These are phyloP conservation scores for Ceratocystis alfenasii DNA, from an alignment of 2,329 filamentous ascomycete genomes.

Conservation along the genomic window DNA sequence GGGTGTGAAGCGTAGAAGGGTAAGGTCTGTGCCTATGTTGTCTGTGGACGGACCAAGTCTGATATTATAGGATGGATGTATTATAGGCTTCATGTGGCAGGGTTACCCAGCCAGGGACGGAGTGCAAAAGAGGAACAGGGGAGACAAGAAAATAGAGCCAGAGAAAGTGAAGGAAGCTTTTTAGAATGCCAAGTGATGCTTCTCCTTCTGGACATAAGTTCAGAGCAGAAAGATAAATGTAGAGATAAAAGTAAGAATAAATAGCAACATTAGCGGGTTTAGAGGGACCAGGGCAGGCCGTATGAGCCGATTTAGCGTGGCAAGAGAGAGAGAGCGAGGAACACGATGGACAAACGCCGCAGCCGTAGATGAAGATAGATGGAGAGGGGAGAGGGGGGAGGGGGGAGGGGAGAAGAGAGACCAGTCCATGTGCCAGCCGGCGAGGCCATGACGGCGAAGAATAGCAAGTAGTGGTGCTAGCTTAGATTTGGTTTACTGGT, in stretches of 20 bases:
- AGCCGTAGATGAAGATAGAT: neutral
- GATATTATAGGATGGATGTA: neutral
- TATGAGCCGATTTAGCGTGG: neutral
- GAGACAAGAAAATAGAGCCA: slow-evolving; percentile 7
- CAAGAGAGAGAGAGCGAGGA: neutral
- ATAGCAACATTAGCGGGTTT: neutral
- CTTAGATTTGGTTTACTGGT: too few relatives aligned
- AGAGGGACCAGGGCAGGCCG: neutral
- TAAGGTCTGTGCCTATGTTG: slow-evolving; percentile 6
- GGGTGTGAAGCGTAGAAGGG: neutral
- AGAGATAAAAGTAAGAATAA: slow-evolving; percentile 3
- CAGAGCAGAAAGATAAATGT: neutral
- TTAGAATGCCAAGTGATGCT: slow-evolving; percentile 5
- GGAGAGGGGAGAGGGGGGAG: too few relatives aligned
- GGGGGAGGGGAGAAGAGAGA: too few relatives aligned
- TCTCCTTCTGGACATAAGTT: neutral
- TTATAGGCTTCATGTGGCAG: slow-evolving; percentile 2
- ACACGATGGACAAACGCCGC: neutral
- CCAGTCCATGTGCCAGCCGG: too few relatives aligned
- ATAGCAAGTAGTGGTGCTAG: neutral
- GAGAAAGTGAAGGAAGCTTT: slow-evolving; percentile 10
- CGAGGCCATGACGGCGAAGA: neutral
- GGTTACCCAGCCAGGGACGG: slow-evolving; percentile 1
- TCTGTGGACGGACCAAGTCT: slow-evolving; percentile 7
- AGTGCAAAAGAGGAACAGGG: neutral